Conservation (phyloP, 805 yeast species). For the Phaffomyces antillensis region DNA sequence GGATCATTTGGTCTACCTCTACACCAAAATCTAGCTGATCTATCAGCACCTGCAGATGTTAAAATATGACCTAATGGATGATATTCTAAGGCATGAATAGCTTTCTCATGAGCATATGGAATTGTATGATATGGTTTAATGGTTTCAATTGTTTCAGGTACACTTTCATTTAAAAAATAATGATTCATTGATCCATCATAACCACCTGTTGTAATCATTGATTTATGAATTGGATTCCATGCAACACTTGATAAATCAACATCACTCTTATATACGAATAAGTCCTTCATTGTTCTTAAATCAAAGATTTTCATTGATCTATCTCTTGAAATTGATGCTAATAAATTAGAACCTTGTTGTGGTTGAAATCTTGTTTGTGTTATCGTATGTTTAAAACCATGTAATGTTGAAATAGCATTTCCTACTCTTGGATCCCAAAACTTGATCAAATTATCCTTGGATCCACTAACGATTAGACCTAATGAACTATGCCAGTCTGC, state of each 20-base stretch:
- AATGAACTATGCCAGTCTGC: slow-evolving; percentile 94
- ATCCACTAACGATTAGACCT: slow-evolving; percentile 86
- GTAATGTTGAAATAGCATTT: slow-evolving; percentile 67
- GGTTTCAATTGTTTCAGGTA: slow-evolving; percentile 32
- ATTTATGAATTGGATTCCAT: slow-evolving; percentile 90
- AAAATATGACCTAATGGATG: slow-evolving; percentile 92
- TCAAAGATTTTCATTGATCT: slow-evolving; percentile 85
- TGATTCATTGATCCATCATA: slow-evolving; percentile 85
- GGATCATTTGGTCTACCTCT: slow-evolving; percentile 89
- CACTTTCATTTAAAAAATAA: slow-evolving; percentile 48
- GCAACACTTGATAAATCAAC: slow-evolving; percentile 78
- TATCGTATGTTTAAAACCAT: slow-evolving; percentile 94
- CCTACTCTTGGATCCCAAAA: slow-evolving; percentile 93
- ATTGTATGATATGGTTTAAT: slow-evolving; percentile 47
- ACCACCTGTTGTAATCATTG: slow-evolving; percentile 75
- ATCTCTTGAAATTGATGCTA: slow-evolving; percentile 87
- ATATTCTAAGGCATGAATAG: slow-evolving; percentile 81
- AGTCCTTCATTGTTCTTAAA: slow-evolving; percentile 74
- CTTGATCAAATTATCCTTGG: slow-evolving; percentile 89
- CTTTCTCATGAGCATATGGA: slow-evolving; percentile 93
- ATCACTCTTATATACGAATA: slow-evolving; percentile 69
- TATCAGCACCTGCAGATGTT: slow-evolving; percentile 90
- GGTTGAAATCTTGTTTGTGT: slow-evolving; percentile 82
- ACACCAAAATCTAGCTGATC: slow-evolving; percentile 91
- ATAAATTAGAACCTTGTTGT: slow-evolving; percentile 52